Base-by-base conservation (phyloP, 345 rosid genomes). In the Eutrema heterophyllum region DNA sequence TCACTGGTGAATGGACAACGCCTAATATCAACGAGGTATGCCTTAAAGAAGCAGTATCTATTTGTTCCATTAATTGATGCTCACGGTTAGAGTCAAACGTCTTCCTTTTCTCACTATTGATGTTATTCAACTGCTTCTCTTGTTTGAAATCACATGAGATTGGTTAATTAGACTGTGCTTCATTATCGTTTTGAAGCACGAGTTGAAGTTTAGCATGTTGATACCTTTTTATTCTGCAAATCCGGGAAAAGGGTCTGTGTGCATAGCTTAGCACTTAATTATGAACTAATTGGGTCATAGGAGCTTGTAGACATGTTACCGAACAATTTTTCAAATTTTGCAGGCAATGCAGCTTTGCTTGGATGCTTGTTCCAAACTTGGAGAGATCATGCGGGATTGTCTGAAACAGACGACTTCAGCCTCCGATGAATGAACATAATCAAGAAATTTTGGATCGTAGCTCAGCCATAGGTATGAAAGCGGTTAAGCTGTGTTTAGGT, bases 341-440 rank as follows among this genome's bases (percentile, higher is more conserved):
- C 88, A 93, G 98, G 96, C 89, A 64, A 88, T 88, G 98, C 89
- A 91, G 84, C 93, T 94, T 41, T 87, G 92, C 80, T 87, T 91
- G 9, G 98, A 89, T 44, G 98, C 97, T 26, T 86, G 92, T 80
- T 72, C 84, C 2, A 88, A 91, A 81, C 97, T 94, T 29, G 88
- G 87, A 48, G 81, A 81, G 64, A 81, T 94, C 72, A 89, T 94
- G 98, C 84, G 97, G 48, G 84, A 84, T 64, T 89, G 96, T 73
- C 78, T 94, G 78, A 87, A 89, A 80, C 90, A 88, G 39, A 73
- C 92, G 44, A 90, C 88, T 14, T 83, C 87, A 15, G 82, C 83
- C 44, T 71, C 84, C 11, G 75, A 82, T 15, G 87, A 83, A 61
- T 87, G 82, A 81, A 64, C 58, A 56, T 51, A 77, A 41, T 38